Evolutionary conservation across 2,329 filamentous ascomycete species (phyloP), one percentile per base, ranked within the genome.

Genomic region (Xylariaceae sp.): DNA sequence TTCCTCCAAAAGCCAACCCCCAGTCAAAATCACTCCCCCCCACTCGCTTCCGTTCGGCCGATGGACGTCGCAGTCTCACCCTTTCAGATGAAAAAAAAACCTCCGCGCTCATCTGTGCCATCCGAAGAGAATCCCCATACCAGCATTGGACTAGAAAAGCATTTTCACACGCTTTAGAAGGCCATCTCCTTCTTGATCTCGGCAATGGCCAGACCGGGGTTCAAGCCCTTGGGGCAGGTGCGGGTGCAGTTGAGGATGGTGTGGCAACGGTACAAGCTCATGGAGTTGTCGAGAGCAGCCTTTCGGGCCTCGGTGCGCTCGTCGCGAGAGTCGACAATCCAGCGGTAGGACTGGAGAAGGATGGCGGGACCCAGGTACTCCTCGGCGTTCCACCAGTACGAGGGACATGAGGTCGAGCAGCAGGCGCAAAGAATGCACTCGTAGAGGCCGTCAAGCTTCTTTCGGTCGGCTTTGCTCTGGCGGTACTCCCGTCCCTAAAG

Each of bases 371-470:
- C 94, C 54, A 99, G 90, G 81, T 99, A 99, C 78, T 97, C 92
- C 79, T 97, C 92, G 69, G 88, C 87, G 82, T 99, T 99, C 94
- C 94, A 99, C 94, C 94, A 99, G 84, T 99, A 99, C 15, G 92
- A 97, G n/a, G 94, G 94, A 83, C 94, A 99, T 51, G 93, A 96
- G 18, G 94, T 99, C 67, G 90, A 94, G 87, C 94, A 99, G 87
- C 94, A 99, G 69, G 93, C 93, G 82, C 94, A 99, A 60, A 99
- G 88, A 77, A 99, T 97, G 80, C 94, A 99, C 80, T 99, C 94
- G 82, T 99, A 97, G 35, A 97, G 86, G 66, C 94, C 94, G 74
- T 97, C 94, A 58, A 99, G 88, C 87, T 96, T 99, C 80, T 87
- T 90, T 73, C 94, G 92, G 69, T 99, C 93, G 69, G 85, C 92